Evolutionary conservation across 345 rosid genomes (phyloP).

Genomic region (Limnanthes douglasii): DNA sequence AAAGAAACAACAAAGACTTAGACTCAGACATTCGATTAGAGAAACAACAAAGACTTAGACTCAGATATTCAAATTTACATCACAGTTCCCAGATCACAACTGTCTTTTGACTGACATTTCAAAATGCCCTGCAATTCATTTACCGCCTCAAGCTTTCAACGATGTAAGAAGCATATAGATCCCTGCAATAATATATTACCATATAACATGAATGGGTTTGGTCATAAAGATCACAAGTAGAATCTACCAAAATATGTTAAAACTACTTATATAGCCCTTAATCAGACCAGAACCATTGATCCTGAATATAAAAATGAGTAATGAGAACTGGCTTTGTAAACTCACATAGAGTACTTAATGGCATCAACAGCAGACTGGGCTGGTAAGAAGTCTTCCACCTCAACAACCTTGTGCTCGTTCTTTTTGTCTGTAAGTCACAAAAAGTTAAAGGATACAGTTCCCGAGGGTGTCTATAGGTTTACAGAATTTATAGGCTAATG

Average conservation of each 20-base stretch:
- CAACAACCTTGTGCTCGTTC: slow-evolving; percentile 96
- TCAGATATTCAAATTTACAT: too few relatives aligned
- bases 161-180: slow-evolving; percentile 83
- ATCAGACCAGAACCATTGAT: not conserved
- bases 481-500: too few relatives aligned
- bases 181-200: too few relatives aligned
- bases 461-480: too few relatives aligned
- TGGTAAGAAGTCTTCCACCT: slow-evolving; percentile 83
- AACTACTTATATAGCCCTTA: not conserved
- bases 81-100: too few relatives aligned
- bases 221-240: too few relatives aligned
- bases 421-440: slow-evolving; percentile 55
- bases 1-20: too few relatives aligned
- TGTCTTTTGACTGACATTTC: too few relatives aligned
- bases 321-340: slow-evolving; percentile 1
- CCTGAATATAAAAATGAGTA: not conserved
- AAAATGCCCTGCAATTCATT: too few relatives aligned
- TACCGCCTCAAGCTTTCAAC: slow-evolving; percentile 71
- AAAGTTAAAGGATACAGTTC: slow-evolving; percentile 19
- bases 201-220: too few relatives aligned
- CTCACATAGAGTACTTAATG: slow-evolving; percentile 86
- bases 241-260: not conserved
- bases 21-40: too few relatives aligned
- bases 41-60: too few relatives aligned
- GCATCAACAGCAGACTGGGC: slow-evolving; percentile 62